These are phyloP conservation scores for Massarina eburnea DNA, from an alignment of 2,329 filamentous ascomycete genomes.

Conservation along the genomic window DNA sequence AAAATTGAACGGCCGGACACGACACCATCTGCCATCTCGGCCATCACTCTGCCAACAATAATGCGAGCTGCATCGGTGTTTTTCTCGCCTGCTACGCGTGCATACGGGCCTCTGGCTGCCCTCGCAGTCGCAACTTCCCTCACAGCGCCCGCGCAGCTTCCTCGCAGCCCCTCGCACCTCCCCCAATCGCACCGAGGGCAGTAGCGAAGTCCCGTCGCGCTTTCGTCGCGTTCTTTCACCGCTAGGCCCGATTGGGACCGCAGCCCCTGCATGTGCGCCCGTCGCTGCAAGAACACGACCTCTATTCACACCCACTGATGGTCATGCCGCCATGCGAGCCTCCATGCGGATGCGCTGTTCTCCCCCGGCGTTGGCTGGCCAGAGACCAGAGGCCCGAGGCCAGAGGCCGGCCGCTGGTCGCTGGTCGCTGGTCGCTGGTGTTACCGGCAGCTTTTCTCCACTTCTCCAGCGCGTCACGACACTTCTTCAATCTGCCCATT, in stretches of 20 bases:
- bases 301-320: slow-evolving; percentile 18
- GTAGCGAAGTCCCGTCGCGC: no score
- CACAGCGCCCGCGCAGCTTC: not conserved
- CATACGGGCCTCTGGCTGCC: not conserved
- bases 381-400: no score
- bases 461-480: slow-evolving; percentile 9
- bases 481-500: slow-evolving; percentile 8
- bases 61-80: slow-evolving; percentile 10
- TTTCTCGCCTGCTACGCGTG: slow-evolving; percentile 6
- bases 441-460: not conserved
- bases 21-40: no score
- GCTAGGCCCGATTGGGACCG: slow-evolving; percentile 9
- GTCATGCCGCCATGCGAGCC: slow-evolving; percentile 13
- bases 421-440: no score
- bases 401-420: no score
- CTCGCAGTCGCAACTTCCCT: not conserved
- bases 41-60: no score
- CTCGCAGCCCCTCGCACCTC: slow-evolving; percentile 13
- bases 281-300: slow-evolving; percentile 27
- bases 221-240: slow-evolving; percentile 15
- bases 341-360: not conserved
- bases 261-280: slow-evolving; percentile 32
- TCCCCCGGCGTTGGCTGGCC: no score
- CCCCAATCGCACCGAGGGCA: no score
- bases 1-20: no score